These are phyloP conservation scores for Sclerotinia spermophila DNA, from an alignment of 2,329 filamentous ascomycete genomes.

Conservation along the genomic window DNA sequence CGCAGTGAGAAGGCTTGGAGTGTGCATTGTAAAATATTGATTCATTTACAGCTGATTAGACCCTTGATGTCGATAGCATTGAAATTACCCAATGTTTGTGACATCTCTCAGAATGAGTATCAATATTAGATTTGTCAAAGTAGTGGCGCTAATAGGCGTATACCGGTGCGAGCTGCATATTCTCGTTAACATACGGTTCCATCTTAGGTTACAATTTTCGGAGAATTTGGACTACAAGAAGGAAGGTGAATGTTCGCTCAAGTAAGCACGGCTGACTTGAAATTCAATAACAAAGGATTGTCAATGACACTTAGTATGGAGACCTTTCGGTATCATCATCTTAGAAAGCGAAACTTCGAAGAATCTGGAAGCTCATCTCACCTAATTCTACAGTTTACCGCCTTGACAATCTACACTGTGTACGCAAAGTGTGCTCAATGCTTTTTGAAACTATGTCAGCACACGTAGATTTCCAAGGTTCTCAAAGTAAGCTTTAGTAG, in stretches of 20 bases:
- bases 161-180: background rate
- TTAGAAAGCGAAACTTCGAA: background rate
- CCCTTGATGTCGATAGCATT: background rate
- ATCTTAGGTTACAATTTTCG: background rate
- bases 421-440: background rate
- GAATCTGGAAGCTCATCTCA: background rate
- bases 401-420: background rate
- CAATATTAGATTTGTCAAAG: background rate
- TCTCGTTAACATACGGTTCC: background rate
- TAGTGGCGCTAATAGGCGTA: conserved; percentile 7
- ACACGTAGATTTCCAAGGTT: background rate
- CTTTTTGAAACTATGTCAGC: background rate
- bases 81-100: background rate
- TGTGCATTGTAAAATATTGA: background rate
- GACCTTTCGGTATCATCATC: background rate
- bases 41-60: background rate
- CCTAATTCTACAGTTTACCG: background rate
- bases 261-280: background rate
- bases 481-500: background rate
- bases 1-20: background rate
- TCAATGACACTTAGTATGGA: background rate
- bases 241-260: background rate
- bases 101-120: background rate
- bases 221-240: background rate
- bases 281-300: background rate